Base-by-base conservation (phyloP, 75 land plant species). In the Isoetes taiwanensis region DNA sequence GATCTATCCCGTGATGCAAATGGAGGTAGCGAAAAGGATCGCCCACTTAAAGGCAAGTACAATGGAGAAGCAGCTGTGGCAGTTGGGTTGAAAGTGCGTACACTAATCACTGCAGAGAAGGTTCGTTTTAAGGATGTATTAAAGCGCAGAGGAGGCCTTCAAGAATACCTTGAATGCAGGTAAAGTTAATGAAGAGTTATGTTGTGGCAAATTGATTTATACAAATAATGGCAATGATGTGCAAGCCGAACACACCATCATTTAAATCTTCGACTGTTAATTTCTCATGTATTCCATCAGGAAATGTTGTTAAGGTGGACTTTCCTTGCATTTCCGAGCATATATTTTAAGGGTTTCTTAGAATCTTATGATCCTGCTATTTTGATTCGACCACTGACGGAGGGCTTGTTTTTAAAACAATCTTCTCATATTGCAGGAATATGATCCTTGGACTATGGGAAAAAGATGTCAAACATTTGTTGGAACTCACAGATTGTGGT, bases 161-260 rank as follows among this genome's bases (percentile, higher is more conserved):
- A 83, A 53, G 98, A 87, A 52, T 91, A 91, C 64, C 59, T 91
- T 48, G 85, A 81, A 32, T 87, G 85, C 93, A 87, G 98, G 98
- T 91, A 34, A 38, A 65, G 56, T 57, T 27, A n/a, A n/a, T n/a
- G n/a, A n/a, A n/a, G n/a, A n/a, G n/a, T n/a, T n/a, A n/a, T n/a
- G n/a, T n/a, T n/a, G n/a, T n/a, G n/a, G n/a, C n/a, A n/a, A n/a
- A n/a, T n/a, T n/a, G n/a, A n/a, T n/a, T n/a, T n/a, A n/a, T n/a
- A n/a, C n/a, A n/a, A n/a, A n/a, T n/a, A n/a, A n/a, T n/a, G n/a
- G n/a, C n/a, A n/a, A n/a, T n/a, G n/a, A n/a, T n/a, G n/a, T n/a
- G n/a, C 10, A 25, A 53, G 12, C 21, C 27, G 39, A 52, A 52
- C 14, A 8, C 10, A 23, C 28, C 23, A 0, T 23, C 12, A 23